Conservation (phyloP, 2,329 filamentous ascomycete species). For the Xylaria sp. region DNA sequence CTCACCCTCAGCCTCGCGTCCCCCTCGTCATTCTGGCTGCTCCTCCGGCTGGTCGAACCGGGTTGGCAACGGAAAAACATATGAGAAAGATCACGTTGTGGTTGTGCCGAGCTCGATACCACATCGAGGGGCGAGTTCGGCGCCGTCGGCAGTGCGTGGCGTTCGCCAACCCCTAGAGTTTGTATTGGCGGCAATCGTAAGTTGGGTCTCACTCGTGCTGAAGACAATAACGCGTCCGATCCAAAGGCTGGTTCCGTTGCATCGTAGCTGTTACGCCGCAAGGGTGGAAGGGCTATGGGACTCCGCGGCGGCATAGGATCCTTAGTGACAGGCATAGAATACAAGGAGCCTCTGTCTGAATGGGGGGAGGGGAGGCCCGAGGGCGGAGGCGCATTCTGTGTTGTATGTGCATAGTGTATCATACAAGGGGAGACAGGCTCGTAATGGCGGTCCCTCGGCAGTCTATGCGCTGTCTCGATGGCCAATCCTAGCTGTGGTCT, state of each 20-base stretch:
- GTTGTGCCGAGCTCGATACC: conserved; percentile 16
- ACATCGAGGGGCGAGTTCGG: conserved; percentile 49
- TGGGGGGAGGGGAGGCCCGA: conserved; percentile 56
- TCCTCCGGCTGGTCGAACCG: conserved; percentile 4
- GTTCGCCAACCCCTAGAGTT: conserved; percentile 43
- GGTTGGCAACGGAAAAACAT: conserved; percentile 6
- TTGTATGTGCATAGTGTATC: conserved; percentile 30
- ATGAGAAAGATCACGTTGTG: conserved; percentile 6
- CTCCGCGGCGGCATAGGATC: conserved; percentile 53
- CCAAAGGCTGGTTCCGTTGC: conserved; percentile 25
- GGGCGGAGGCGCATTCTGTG: conserved; percentile 30
- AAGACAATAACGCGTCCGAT: conserved; percentile 29
- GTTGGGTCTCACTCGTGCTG: conserved; percentile 9
- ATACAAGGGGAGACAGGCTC: conserved; percentile 35
- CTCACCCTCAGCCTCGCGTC: conserved; percentile 35
- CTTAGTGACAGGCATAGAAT: conserved; percentile 62
- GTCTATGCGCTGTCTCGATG: conserved; percentile 27
- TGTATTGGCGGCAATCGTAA: conserved; percentile 46
- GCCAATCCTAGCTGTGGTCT: conserved; percentile 29
- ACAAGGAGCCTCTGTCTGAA: conserved; percentile 76
- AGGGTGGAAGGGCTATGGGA: conserved; percentile 56
- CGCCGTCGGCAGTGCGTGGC: conserved; percentile 49
- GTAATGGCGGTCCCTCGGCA: conserved; percentile 25
- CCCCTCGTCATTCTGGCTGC: conserved; percentile 31
- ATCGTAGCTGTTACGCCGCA: conserved; percentile 40